Evolutionary conservation across 2,329 filamentous ascomycete species (phyloP), one percentile per base, ranked within the genome.

Genomic region (Incumbomyces lentus): DNA sequence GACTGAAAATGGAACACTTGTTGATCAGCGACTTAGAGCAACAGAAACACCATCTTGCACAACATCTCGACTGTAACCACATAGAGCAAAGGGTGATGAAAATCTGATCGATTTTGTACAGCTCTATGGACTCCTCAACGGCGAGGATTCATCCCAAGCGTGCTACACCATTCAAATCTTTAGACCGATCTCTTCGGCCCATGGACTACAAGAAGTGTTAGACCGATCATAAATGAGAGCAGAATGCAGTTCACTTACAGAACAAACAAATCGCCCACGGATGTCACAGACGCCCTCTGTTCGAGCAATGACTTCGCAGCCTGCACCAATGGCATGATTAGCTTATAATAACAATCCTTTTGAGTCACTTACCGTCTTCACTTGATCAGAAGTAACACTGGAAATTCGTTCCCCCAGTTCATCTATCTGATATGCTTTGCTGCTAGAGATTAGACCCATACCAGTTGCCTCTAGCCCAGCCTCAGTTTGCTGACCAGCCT

Each of bases 181-280:
- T 64, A 98, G 78, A 59, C 90, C 93, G 66, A 98, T 75, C 64
- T 98, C 92, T 70, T 89, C 86, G 56, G 88, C 92, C 64, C 83
- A 98, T 48, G 92, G 92, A 64, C 42, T 45, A 19, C 38, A 4
- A 13, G 18, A 38, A 13, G n/a, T 14, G 26, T 45, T 45, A 45
- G 42, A n/a, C n/a, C n/a, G 33, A 14, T 16, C 11, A 6, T 6
- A 3, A 26, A 7, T 2, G 7, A 5, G n/a, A 38, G n/a, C 33
- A 35, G 4, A 11, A 35, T 11, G n/a, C 22, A n/a, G 18, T 37
- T 8, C n/a, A 42, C 40, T 42, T 42, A 42, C 40, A 98, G 80
- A 60, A 83, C 77, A 68, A 86, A 84, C 59, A 98, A 77, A 66
- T 98, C 92, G 67, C 92, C 92, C 53, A 96, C 88, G 49, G 86